phyloP scores from a whole-genome alignment of 73 alveolate species.

The Urostyla sp. region DNA sequence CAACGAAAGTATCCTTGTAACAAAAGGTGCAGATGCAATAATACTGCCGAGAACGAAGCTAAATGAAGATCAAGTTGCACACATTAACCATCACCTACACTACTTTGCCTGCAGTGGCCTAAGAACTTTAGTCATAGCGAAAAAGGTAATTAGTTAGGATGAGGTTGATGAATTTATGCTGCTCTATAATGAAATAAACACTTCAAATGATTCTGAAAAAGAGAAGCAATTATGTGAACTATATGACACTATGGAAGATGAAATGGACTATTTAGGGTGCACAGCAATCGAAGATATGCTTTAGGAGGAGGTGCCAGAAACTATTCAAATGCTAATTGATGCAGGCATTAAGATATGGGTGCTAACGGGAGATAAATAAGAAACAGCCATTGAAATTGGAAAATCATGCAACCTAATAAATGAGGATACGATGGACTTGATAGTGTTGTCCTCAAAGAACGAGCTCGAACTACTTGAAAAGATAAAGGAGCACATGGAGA shows the following conservation, averaged over 20 bases:
- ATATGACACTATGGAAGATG: conserved; percentile 70
- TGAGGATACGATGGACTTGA: conserved; percentile 59
- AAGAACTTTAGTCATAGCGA: conserved; percentile 76
- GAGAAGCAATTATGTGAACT: conserved; percentile 56
- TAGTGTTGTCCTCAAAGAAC: conserved; percentile 50
- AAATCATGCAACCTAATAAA: conserved; percentile 79
- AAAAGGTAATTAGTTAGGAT: conserved; percentile 56
- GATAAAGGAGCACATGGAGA: conserved; percentile 51
- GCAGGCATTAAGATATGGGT: conserved; percentile 89
- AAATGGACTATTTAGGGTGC: conserved; percentile 58
- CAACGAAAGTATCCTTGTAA: conserved; percentile 1
- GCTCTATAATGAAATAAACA: conserved; percentile 41
- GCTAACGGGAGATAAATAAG: conserved; percentile 91
- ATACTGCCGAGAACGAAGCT: conserved; percentile 55
- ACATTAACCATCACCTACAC: conserved; percentile 59
- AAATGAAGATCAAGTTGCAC: neutral
- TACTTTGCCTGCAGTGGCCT: conserved; percentile 77
- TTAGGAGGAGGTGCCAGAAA: conserved; percentile 89
- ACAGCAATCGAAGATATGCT: conserved; percentile 91
- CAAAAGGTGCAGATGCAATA: conserved; percentile 84
- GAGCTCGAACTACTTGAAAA: conserved; percentile 26
- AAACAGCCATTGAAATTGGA: conserved; percentile 84
- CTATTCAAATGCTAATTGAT: conserved; percentile 73
- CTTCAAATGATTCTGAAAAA: conserved; percentile 33
- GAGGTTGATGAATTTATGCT: conserved; percentile 48